phyloP scores from a whole-genome alignment of 345 rosid species.

The Turritis glabra region DNA sequence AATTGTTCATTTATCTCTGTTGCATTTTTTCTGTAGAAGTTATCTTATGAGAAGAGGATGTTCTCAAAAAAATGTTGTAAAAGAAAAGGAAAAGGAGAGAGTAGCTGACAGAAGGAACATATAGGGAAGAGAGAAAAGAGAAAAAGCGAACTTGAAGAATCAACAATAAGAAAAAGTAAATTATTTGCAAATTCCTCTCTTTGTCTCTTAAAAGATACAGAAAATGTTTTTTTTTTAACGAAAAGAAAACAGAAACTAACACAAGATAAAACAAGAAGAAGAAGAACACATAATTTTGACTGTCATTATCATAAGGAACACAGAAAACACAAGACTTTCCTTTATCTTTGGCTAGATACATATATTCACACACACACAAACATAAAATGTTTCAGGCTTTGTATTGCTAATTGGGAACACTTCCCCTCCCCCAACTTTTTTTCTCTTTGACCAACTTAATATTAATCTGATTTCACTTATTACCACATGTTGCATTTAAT shows the following conservation, averaged over 20 bases:
- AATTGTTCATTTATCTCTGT: no score
- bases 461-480: constrained; percentile 1
- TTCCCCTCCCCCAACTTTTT: constrained; percentile 13
- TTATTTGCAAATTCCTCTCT: constrained; percentile 8
- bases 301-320: constrained; percentile 43
- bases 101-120: constrained; percentile 42
- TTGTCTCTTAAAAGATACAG: constrained; percentile 18
- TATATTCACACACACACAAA: constrained; percentile 23
- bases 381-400: constrained; percentile 34
- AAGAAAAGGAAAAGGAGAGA: constrained; percentile 9
- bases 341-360: constrained; percentile 34
- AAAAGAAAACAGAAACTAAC: constrained; percentile 20
- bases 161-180: neutral
- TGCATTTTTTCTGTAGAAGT: no score
- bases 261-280: constrained; percentile 26
- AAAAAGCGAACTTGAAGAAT: constrained; percentile 25
- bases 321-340: constrained; percentile 27
- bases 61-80: no score
- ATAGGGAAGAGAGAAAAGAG: constrained; percentile 33
- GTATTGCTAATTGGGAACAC: constrained; percentile 39
- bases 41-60: no score
- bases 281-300: constrained; percentile 33
- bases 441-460: constrained; percentile 34
- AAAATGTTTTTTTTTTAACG: neutral
- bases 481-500: neutral